Evolutionary conservation across 495 filamentous ascomycete genomes (phyloP).

Genomic region (Penicillium daleae): DNA sequence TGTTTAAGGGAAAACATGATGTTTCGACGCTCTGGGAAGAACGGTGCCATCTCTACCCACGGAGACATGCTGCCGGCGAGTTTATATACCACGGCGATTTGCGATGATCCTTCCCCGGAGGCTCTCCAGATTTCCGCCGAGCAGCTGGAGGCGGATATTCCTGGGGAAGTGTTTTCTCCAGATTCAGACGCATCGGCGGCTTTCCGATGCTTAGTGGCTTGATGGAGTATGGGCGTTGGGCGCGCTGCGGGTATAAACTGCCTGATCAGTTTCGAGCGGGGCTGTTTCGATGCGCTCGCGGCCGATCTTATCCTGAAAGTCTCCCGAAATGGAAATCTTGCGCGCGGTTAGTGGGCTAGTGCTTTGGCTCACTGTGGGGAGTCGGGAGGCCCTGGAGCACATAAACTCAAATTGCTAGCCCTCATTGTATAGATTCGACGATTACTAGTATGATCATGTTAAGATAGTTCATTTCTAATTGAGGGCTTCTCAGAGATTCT

Average conservation of each 20-base stretch:
- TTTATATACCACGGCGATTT: not conserved
- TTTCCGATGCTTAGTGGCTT: not conserved
- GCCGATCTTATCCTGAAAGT: not conserved
- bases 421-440: no score
- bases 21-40: not conserved
- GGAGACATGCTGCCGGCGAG: not conserved
- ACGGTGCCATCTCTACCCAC: not conserved
- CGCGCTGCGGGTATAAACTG: not conserved
- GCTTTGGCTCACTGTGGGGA: not conserved
- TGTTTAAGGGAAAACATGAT: not conserved
- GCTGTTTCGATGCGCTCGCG: not conserved
- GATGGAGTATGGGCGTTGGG: not conserved
- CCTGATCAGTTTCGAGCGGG: not conserved
- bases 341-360: conserved; percentile 1
- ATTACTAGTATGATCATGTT: no score
- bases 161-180: not conserved
- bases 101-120: not conserved
- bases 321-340: not conserved
- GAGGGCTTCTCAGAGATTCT: no score
- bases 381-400: no score
- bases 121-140: not conserved
- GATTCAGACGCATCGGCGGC: not conserved
- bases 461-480: no score
- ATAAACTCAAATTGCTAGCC: not conserved
- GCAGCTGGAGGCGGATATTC: not conserved